Percentiles rank a stretch among this genome's conserved stretches.
Conservation (phyloP, 2,329 filamentous ascomycete species). For the Hymenoscyphus fraxineus region DNA sequence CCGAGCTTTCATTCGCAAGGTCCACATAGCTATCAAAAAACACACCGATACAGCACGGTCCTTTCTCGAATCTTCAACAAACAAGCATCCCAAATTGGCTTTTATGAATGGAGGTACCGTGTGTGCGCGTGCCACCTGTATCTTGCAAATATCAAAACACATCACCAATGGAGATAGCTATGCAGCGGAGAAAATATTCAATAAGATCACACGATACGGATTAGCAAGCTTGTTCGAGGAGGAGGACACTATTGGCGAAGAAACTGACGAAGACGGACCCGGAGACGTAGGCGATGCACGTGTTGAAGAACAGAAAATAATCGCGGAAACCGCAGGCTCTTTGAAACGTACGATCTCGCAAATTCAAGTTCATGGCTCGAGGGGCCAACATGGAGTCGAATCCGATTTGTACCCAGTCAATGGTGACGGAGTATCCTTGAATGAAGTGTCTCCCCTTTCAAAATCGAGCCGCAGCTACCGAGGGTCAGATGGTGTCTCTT, state of each 20-base stretch:
- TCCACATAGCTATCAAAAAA: slow-evolving; percentile 48
- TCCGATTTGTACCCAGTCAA: slow-evolving; percentile 53
- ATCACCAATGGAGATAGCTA: slow-evolving; percentile 46
- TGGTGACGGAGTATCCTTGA: neutral
- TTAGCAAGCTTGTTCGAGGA: slow-evolving; percentile 38
- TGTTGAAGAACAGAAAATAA: neutral
- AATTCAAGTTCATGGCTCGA: slow-evolving; percentile 39
- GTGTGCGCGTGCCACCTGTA: slow-evolving; percentile 51
- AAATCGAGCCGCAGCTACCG: slow-evolving; percentile 35
- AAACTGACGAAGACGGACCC: neutral
- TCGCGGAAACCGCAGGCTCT: no score
- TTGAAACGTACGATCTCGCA: neutral
- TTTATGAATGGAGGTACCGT: slow-evolving; percentile 59
- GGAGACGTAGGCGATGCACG: slow-evolving; percentile 7
- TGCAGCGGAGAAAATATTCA: slow-evolving; percentile 51
- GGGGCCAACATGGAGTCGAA: slow-evolving; percentile 57
- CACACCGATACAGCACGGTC: slow-evolving; percentile 47
- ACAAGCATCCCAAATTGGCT: slow-evolving; percentile 50
- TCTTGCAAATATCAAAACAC: slow-evolving; percentile 51
- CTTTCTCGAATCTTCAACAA: slow-evolving; percentile 48
- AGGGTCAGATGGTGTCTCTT: neutral
- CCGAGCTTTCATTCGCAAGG: slow-evolving; percentile 42
- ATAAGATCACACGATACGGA: slow-evolving; percentile 48
- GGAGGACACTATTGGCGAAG: slow-evolving; percentile 14
- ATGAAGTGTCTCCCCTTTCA: slow-evolving; percentile 30